Percentiles rank a stretch among this genome's conserved stretches.
These are phyloP conservation scores for Penicillium psychrosexuale DNA, from an alignment of 2,329 filamentous ascomycete species.

Conservation along the genomic window DNA sequence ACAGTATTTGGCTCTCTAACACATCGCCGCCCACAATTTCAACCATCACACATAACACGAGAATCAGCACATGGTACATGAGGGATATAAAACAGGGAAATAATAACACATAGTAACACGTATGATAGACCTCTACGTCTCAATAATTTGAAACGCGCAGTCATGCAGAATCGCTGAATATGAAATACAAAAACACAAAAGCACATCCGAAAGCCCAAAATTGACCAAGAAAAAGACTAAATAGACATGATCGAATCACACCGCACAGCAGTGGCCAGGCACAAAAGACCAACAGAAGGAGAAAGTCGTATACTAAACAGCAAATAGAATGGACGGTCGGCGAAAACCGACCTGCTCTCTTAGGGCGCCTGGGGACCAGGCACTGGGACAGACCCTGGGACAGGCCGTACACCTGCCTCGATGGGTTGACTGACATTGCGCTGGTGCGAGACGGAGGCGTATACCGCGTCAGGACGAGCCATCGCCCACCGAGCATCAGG, in stretches of 20 bases:
- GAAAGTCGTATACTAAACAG: background rate
- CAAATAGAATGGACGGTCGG: background rate
- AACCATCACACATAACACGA: slow-evolving; percentile 5
- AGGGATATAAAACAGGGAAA: slow-evolving; percentile 15
- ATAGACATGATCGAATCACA: slow-evolving; percentile 1
- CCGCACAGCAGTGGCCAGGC: slow-evolving; percentile 12
- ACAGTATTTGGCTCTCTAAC: background rate
- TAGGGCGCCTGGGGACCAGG: slow-evolving; percentile 4
- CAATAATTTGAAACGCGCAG: background rate
- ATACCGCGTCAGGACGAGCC: slow-evolving; percentile 13
- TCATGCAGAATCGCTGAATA: slow-evolving; percentile 8
- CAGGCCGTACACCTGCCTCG: slow-evolving; percentile 9
- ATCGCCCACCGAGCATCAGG: slow-evolving; percentile 15
- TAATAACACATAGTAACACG: slow-evolving; percentile 4
- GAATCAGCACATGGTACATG: slow-evolving; percentile 12
- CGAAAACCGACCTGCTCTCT: background rate
- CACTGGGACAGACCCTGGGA: background rate
- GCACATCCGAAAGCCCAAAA: background rate
- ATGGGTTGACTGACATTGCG: slow-evolving; percentile 18
- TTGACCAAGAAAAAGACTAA: background rate
- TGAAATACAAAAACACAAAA: background rate
- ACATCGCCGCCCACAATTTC: background rate
- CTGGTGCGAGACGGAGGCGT: slow-evolving; percentile 12
- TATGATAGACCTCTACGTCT: background rate
- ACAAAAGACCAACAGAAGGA: background rate